A percentile compares a stretch with the other conserved stretches of the same genome.
Conservation (phyloP, 2,329 filamentous ascomycete species). For the Pyrenophora teres region DNA sequence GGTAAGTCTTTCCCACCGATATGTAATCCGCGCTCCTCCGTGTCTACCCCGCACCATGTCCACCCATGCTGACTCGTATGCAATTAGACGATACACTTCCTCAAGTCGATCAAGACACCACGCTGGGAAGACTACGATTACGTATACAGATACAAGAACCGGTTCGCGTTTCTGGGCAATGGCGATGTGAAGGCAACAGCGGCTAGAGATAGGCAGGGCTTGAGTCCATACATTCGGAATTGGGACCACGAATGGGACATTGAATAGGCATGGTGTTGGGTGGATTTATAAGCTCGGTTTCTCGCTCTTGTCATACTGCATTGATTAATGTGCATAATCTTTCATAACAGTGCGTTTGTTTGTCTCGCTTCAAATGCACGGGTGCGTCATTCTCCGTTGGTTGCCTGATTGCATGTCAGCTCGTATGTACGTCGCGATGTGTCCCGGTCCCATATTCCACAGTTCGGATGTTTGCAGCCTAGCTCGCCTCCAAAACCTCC, state of each 20-base stretch:
- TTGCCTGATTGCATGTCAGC: not conserved
- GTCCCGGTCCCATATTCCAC: not conserved
- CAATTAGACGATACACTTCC: conserved; percentile 43
- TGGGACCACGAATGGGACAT: conserved; percentile 54
- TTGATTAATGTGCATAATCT: too few species aligned
- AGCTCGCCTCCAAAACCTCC: not conserved
- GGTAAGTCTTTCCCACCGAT: conserved; percentile 24
- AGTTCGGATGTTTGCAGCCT: conserved; percentile 10
- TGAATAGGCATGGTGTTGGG: conserved; percentile 36
- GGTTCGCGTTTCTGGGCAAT: conserved; percentile 40
- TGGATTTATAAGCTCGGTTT: too few species aligned
- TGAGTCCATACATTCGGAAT: conserved; percentile 53
- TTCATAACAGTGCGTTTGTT: too few species aligned
- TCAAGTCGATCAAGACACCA: conserved; percentile 48
- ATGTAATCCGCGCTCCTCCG: not conserved
- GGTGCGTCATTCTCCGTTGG: not conserved
- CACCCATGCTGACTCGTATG: conserved; percentile 30
- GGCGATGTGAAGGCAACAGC: conserved; percentile 54
- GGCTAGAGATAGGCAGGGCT: conserved; percentile 47
- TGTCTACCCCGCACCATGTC: conserved; percentile 7
- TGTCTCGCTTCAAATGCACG: too few species aligned
- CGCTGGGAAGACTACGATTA: conserved; percentile 55
- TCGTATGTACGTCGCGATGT: not conserved
- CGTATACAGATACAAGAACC: conserved; percentile 45
- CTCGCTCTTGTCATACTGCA: too few species aligned